Percentiles rank a stretch among this genome's conserved stretches.
These are phyloP conservation scores for Magnaporthales sp. DNA, from an alignment of 2,329 filamentous ascomycete genomes.

Conservation along the genomic window DNA sequence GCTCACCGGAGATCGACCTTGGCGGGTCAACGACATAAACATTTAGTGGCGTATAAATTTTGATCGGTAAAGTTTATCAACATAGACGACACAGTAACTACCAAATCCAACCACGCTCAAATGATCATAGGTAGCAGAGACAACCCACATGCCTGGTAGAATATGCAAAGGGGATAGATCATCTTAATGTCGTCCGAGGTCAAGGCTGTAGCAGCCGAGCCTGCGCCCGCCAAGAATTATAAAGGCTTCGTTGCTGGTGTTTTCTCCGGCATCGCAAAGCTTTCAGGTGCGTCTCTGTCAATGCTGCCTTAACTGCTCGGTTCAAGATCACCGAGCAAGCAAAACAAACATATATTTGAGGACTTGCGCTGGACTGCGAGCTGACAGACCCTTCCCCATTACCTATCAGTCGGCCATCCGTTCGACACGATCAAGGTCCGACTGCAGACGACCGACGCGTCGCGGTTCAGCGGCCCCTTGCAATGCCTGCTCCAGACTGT, in stretches of 20 bases:
- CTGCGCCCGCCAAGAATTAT: constrained; percentile 50
- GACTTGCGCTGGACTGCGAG: not conserved
- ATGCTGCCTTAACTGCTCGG: not conserved
- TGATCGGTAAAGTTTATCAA: not conserved
- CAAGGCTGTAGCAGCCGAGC: constrained; percentile 10
- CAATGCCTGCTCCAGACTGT: constrained; percentile 81
- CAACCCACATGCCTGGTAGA: not conserved
- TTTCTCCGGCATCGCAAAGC: constrained; percentile 87
- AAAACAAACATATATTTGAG: not conserved
- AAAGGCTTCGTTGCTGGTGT: constrained; percentile 97
- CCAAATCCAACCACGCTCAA: not conserved
- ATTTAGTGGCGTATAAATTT: not conserved
- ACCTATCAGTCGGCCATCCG: constrained; percentile 49
- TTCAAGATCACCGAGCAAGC: not conserved
- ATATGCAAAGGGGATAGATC: not conserved
- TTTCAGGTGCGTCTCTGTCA: constrained; percentile 56
- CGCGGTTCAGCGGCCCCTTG: constrained; percentile 76
- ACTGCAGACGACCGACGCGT: constrained; percentile 71
- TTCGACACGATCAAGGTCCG: constrained; percentile 98
- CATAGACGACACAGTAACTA: not conserved
- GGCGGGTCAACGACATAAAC: not conserved
- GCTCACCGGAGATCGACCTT: not conserved
- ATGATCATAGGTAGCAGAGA: not conserved
- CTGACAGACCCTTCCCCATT: constrained; percentile 1
- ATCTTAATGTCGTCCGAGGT: not conserved